These are phyloP conservation scores for Moringa oleifera DNA, from an alignment of 345 rosid genomes.

Conservation along the genomic window DNA sequence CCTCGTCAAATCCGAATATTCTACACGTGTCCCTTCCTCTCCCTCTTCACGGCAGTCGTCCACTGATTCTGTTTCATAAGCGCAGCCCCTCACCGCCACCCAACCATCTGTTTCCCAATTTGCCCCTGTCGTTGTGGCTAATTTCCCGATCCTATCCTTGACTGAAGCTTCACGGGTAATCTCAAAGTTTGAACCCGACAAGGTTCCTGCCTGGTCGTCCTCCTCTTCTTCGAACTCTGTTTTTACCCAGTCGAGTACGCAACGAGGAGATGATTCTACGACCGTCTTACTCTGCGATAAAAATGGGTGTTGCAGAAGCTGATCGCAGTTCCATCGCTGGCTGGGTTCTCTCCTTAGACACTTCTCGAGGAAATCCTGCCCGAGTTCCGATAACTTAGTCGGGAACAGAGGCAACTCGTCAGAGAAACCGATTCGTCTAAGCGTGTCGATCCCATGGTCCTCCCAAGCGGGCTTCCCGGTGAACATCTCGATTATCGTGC, in stretches of 20 bases:
- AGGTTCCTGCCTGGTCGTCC: slow-evolving; percentile 6
- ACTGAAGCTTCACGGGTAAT: slow-evolving; percentile 12
- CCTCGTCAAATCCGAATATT: slow-evolving; percentile 15
- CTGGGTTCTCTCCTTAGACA: slow-evolving; percentile 49
- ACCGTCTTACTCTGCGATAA: slow-evolving; percentile 16
- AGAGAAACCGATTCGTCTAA: slow-evolving; percentile 53
- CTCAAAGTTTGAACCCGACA: slow-evolving; percentile 1
- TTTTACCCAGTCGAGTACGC: slow-evolving; percentile 54
- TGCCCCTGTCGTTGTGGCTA: slow-evolving; percentile 29
- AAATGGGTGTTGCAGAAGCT: slow-evolving; percentile 65
- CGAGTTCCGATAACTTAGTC: slow-evolving; percentile 35
- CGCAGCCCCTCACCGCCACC: slow-evolving; percentile 33
- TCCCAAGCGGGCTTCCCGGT: slow-evolving; percentile 75
- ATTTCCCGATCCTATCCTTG: slow-evolving; percentile 32
- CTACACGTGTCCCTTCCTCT: slow-evolving; percentile 21
- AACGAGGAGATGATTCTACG: slow-evolving; percentile 61
- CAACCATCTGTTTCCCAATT: slow-evolving; percentile 63
- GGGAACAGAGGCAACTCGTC: slow-evolving; percentile 46
- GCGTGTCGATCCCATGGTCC: slow-evolving; percentile 45
- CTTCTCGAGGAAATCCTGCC: slow-evolving; percentile 57
- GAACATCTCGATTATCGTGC: slow-evolving; percentile 72
- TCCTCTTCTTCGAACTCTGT: slow-evolving; percentile 37
- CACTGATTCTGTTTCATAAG: background rate
- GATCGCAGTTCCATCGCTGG: slow-evolving; percentile 69
- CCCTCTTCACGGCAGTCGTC: background rate